phyloP scores from a whole-genome alignment of 2,329 filamentous ascomycete genomes.

The Hypoxylon sp. region DNA sequence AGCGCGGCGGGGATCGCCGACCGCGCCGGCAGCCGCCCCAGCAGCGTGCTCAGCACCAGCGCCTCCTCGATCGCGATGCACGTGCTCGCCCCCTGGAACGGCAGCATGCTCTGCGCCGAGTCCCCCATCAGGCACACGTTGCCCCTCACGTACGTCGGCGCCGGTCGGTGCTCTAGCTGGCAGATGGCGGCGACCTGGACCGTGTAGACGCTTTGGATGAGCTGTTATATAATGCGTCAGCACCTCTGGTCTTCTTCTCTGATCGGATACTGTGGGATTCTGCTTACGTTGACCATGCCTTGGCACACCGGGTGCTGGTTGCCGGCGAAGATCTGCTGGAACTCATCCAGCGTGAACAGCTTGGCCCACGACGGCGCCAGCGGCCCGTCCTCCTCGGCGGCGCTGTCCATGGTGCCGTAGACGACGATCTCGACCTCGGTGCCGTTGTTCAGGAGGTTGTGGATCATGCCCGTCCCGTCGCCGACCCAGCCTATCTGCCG shows the following conservation, averaged over 20 bases:
- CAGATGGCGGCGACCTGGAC: slow-evolving; percentile 43
- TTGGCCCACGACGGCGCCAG: slow-evolving; percentile 37
- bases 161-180: slow-evolving; percentile 36
- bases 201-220: slow-evolving; percentile 44
- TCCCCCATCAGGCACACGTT: slow-evolving; percentile 41
- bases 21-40: slow-evolving; percentile 36
- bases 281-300: slow-evolving; percentile 43
- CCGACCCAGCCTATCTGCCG: slow-evolving; percentile 43
- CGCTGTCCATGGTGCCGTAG: slow-evolving; percentile 26
- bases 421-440: slow-evolving; percentile 42
- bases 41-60: slow-evolving; percentile 39
- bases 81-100: slow-evolving; percentile 31
- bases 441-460: slow-evolving; percentile 38
- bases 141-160: slow-evolving; percentile 36
- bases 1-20: slow-evolving; percentile 38
- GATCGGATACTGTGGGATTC: neutral
- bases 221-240: slow-evolving; percentile 27
- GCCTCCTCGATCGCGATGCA: slow-evolving; percentile 41
- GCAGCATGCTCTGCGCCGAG: slow-evolving; percentile 39
- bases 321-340: slow-evolving; percentile 40
- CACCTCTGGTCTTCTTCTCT: neutral
- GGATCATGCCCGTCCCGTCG: slow-evolving; percentile 39
- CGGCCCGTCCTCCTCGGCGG: slow-evolving; percentile 10
- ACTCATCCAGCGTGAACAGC: slow-evolving; percentile 44
- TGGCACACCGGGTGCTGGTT: slow-evolving; percentile 37